Base-by-base conservation (phyloP, 1,139 yeast genomes). In the Candida mesenterica region DNA sequence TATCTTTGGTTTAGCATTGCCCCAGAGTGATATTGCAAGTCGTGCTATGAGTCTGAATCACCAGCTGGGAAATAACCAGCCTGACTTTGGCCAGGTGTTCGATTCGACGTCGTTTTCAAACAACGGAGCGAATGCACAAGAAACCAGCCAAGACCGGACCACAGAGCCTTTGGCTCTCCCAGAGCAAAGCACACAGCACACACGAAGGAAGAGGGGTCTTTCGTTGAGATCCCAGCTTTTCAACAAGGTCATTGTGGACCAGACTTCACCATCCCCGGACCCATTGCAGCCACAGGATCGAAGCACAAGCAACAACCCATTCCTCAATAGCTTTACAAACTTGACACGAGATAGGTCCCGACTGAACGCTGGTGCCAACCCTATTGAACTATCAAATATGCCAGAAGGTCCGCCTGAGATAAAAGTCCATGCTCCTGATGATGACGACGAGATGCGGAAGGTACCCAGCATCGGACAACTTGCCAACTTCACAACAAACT, bases 141-240 rank as follows among this genome's bases (percentile, higher is more conserved):
- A n/a, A n/a, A n/a, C n/a, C n/a, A n/a, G n/a, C n/a, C n/a, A n/a
- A n/a, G n/a, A n/a, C n/a, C n/a, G n/a, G n/a, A n/a, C n/a, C n/a
- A n/a, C n/a, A n/a, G n/a, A n/a, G n/a, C n/a, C n/a, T n/a, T n/a
- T n/a, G n/a, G n/a, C n/a, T n/a, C n/a, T n/a, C n/a, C 22, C 22
- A 6, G 22, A 19, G 9, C 30, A 51, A 10, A 40, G 43, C 19
- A 53, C 62, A 5, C 62, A 62, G 4, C 61, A 54, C 15, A 44
- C 58, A 3, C 59, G 75, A 32, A 66, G 92, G 43, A 78, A 76
- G 44, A 65, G 95, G 52, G 90, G 94, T 0, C 77, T 82, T 41
- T 82, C 92, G 3, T 61, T 86, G 37, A 69, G 95, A 46, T 74
- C 89, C 0, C 94, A 84, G 59, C 67, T 85, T 43, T 77, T 85